Base-by-base conservation (phyloP, 139 green algal genomes). In the Chlamydomonas incerta region DNA sequence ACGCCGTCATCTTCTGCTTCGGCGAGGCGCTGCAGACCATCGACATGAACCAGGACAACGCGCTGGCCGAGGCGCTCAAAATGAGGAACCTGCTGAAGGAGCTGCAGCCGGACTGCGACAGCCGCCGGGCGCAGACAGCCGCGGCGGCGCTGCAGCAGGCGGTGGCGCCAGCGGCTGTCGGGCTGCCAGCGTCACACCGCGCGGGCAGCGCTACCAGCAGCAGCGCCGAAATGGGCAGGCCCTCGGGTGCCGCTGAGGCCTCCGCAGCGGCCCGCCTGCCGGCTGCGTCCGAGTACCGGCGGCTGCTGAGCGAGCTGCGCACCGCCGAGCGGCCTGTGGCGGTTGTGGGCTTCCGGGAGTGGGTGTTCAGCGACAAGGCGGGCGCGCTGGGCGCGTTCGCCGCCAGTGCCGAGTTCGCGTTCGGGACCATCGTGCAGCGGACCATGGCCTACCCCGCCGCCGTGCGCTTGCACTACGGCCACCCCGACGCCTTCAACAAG, bases 401-500 rank as follows among this genome's bases (percentile, higher is more conserved):
- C 6, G 94, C 94, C 24, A 83, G 89, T 24, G 93, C 94, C 24
- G 94, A 96, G 88, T 93, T 93, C 87, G 93, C 92, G 24, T 97
- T 97, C 87, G 92, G 92, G 26, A 95, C 93, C 28, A 92, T 95
- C 34, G 89, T 95, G 58, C 75, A 83, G 75, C 88, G 94, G 6
- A 80, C 93, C 24, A 96, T 97, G 93, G 90, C 92, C 24, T 93
- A 89, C 80, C 94, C 93, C 13, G 90, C 31, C 63, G 14, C 17
- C 23, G 84, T 88, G 21, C 52, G 82, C 1, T 41, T 75, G 46
- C 82, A 88, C 73, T 88, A 88, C 46, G 95, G 95, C 58, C 95
- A 98, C 87, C 95, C 95, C 34, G 95, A 98, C 87, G 86, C 96
- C 21, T 98, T 95, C 90, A 94, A 98, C 92, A 95, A 95, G 75